A percentile compares a stretch with the other conserved stretches of the same genome.
These are phyloP conservation scores for Pulveroboletus sp. DNA, from an alignment of 768 basidiomycete genomes.

Conservation along the genomic window DNA sequence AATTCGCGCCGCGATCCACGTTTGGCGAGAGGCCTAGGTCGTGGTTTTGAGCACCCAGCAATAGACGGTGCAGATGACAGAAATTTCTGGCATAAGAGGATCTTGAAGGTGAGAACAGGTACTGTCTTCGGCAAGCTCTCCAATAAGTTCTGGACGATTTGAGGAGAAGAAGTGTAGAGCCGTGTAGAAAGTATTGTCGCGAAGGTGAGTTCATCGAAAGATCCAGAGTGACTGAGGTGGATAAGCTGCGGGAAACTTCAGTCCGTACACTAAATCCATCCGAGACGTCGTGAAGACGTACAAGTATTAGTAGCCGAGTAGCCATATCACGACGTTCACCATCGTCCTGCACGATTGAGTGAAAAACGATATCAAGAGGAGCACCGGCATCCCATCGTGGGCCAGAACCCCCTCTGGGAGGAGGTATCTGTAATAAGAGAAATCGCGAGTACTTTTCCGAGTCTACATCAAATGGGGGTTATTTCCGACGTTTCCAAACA, in stretches of 20 bases:
- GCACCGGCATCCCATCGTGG: slow-evolving; percentile 53
- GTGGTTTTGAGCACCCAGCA: slow-evolving; percentile 16
- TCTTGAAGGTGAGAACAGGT: slow-evolving; percentile 38
- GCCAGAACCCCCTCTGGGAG: slow-evolving; percentile 42
- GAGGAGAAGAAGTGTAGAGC: slow-evolving; percentile 29
- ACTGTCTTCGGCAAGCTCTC: slow-evolving; percentile 35
- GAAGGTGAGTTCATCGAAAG: slow-evolving; percentile 37
- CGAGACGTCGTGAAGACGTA: slow-evolving; percentile 12
- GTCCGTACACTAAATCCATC: neutral
- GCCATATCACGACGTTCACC: slow-evolving; percentile 32
- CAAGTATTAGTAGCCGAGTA: slow-evolving; percentile 32
- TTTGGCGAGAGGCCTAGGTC: slow-evolving; percentile 35
- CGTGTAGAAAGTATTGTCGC: slow-evolving; percentile 35
- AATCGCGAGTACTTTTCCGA: slow-evolving; percentile 48
- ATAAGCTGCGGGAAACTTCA: slow-evolving; percentile 32
- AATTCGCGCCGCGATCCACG: slow-evolving; percentile 17
- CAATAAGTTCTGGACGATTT: slow-evolving; percentile 35
- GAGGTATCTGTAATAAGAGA: slow-evolving; percentile 57
- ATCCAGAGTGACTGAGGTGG: slow-evolving; percentile 36
- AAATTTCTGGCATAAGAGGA: slow-evolving; percentile 41
- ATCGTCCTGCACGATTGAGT: slow-evolving; percentile 33
- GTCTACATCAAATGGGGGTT: slow-evolving; percentile 25
- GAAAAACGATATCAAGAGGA: slow-evolving; percentile 46
- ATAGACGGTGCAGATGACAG: slow-evolving; percentile 25
- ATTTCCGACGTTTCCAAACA: slow-evolving; percentile 5